Conservation (phyloP, 495 filamentous ascomycete species). For the Ramalina peruviana region DNA sequence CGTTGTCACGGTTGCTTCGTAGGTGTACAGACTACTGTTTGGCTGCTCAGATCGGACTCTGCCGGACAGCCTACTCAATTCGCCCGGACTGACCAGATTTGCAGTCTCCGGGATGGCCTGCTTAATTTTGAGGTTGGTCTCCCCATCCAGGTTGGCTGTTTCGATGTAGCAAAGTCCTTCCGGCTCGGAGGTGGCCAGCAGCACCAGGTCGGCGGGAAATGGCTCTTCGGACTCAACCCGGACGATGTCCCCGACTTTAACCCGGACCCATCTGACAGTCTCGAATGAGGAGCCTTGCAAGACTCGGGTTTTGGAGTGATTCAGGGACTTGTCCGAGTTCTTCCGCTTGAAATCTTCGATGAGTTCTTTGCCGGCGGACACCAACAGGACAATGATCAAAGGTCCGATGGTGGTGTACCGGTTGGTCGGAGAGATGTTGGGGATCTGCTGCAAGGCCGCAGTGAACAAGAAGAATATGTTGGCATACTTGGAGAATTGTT, state of each 20-base stretch:
- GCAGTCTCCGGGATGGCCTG: slow-evolving; percentile 93
- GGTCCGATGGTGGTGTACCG: slow-evolving; percentile 92
- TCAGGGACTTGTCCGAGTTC: slow-evolving; percentile 72
- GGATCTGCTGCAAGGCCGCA: slow-evolving; percentile 88
- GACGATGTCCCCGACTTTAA: slow-evolving; percentile 86
- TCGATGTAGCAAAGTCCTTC: slow-evolving; percentile 98
- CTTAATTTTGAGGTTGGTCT: slow-evolving; percentile 99
- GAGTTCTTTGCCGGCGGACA: slow-evolving; percentile 89
- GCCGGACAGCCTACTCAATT: slow-evolving; percentile 76
- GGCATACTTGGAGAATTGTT: slow-evolving; percentile 98
- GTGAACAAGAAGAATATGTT: slow-evolving; percentile 99
- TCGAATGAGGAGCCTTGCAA: slow-evolving; percentile 74
- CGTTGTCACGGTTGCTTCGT: slow-evolving; percentile 92
- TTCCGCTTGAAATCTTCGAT: slow-evolving; percentile 90
- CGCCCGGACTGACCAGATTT: slow-evolving; percentile 69
- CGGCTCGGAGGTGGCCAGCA: slow-evolving; percentile 89
- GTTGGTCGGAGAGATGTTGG: slow-evolving; percentile 87
- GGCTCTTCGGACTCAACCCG: slow-evolving; percentile 91
- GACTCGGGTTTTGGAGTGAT: slow-evolving; percentile 75
- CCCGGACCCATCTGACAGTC: slow-evolving; percentile 83
- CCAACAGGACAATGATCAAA: slow-evolving; percentile 71
- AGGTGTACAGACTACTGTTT: slow-evolving; percentile 97
- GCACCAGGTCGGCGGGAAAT: slow-evolving; percentile 86
- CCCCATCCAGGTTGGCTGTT: slow-evolving; percentile 94
- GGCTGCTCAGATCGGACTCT: slow-evolving; percentile 89